These are phyloP conservation scores for Aspergillus sp. DNA, from an alignment of 2,329 filamentous ascomycete genomes.

Conservation along the genomic window DNA sequence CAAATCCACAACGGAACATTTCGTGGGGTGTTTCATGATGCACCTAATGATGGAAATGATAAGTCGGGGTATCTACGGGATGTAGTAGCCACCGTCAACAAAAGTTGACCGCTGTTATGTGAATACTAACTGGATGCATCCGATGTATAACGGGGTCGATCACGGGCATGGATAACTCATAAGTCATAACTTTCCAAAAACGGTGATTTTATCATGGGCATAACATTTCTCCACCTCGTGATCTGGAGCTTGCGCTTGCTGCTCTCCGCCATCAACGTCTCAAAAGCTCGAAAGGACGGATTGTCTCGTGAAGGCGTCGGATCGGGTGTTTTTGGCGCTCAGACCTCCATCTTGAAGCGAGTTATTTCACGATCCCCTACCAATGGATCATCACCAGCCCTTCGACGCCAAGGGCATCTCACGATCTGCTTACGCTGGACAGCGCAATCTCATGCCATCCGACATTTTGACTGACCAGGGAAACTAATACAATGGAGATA, in stretches of 20 bases:
- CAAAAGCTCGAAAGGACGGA: too few species aligned
- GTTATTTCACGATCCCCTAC: not conserved
- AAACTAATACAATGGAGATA: not conserved
- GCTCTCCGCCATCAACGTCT: too few species aligned
- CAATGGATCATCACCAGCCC: not conserved
- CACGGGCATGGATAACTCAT: not conserved
- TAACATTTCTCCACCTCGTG: not conserved
- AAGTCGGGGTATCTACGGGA: conserved; percentile 14
- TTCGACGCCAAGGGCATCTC: not conserved
- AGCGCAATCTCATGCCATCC: not conserved
- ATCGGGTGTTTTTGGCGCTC: not conserved
- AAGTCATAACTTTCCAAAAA: not conserved
- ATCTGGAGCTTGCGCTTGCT: too few species aligned
- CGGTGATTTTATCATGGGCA: not conserved
- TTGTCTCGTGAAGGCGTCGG: not conserved
- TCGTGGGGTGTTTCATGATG: too few species aligned
- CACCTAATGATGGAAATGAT: too few species aligned
- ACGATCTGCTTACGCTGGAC: not conserved
- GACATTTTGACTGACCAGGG: not conserved
- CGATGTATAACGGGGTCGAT: conserved; percentile 58
- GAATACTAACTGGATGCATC: conserved; percentile 84
- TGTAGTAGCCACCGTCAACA: conserved; percentile 70
- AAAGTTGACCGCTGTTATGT: conserved; percentile 72
- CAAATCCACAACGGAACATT: too few species aligned
- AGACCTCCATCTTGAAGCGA: not conserved